phyloP scores from a whole-genome alignment of 768 basidiomycete genomes.

The Epithele typhae region DNA sequence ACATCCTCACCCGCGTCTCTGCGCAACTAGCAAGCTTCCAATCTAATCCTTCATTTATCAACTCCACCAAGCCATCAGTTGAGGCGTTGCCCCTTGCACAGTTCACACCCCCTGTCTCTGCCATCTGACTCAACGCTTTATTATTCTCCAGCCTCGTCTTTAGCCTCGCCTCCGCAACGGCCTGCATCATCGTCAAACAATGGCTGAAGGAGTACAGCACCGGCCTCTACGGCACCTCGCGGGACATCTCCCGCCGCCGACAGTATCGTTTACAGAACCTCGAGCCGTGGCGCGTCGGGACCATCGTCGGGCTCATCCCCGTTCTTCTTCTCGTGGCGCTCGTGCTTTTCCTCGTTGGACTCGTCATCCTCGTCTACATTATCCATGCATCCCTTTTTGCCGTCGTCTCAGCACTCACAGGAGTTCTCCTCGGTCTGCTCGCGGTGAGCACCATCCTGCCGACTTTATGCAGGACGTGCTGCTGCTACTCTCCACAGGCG shows the following conservation, averaged over 20 bases:
- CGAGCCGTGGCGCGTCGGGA: slow-evolving; percentile 14
- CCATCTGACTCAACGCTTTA: slow-evolving; percentile 13
- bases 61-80: not conserved
- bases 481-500: no score
- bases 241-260: slow-evolving; percentile 13
- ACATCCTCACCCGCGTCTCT: not conserved
- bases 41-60: not conserved
- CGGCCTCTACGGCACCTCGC: slow-evolving; percentile 10
- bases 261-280: slow-evolving; percentile 20
- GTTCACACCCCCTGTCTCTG: not conserved
- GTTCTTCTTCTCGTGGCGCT: slow-evolving; percentile 12
- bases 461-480: no score
- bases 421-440: no score
- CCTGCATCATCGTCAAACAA: slow-evolving; percentile 21
- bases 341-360: slow-evolving; percentile 13
- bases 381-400: slow-evolving; percentile 8
- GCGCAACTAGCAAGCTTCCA: not conserved
- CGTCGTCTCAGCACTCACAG: no score
- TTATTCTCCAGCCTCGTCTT: slow-evolving; percentile 20
- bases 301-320: slow-evolving; percentile 9
- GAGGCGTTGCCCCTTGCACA: slow-evolving; percentile 1
- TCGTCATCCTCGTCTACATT: slow-evolving; percentile 17
- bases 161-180: slow-evolving; percentile 19
- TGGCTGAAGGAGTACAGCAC: slow-evolving; percentile 19
- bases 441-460: no score